Evolutionary conservation across 1,284 basidiomycete genomes (phyloP).

Genomic region (Peniophora sp.): DNA sequence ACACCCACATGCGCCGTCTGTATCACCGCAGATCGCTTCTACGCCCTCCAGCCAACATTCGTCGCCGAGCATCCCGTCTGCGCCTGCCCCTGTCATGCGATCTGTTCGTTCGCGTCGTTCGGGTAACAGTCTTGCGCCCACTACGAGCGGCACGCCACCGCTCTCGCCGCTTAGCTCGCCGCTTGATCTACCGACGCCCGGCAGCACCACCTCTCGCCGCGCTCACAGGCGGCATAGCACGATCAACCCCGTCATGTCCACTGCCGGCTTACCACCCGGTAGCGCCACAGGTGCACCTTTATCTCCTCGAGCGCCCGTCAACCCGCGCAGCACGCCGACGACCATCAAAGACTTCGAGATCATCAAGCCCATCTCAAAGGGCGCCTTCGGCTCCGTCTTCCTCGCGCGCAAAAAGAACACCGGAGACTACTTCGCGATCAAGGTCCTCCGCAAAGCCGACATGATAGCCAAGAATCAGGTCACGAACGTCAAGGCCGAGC

Average conservation of each 20-base stretch:
- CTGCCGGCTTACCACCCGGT: slow-evolving; percentile 33
- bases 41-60: too few relatives aligned
- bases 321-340: slow-evolving; percentile 75
- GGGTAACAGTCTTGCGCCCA: slow-evolving; percentile 57
- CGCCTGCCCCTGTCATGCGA: slow-evolving; percentile 3
- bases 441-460: slow-evolving; percentile 98
- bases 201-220: slow-evolving; percentile 31
- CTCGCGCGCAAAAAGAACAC: slow-evolving; percentile 97
- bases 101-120: slow-evolving; percentile 53
- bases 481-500: slow-evolving; percentile 98
- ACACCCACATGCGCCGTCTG: too few relatives aligned
- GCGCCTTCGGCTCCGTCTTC: slow-evolving; percentile 97
- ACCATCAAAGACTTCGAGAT: slow-evolving; percentile 99
- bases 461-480: slow-evolving; percentile 99
- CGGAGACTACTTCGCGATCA: slow-evolving; percentile 99
- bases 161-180: slow-evolving; percentile 62
- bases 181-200: slow-evolving; percentile 35
- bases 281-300: slow-evolving; percentile 44
- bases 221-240: slow-evolving; percentile 67
- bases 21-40: too few relatives aligned
- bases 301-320: slow-evolving; percentile 80
- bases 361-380: slow-evolving; percentile 99
- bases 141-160: slow-evolving; percentile 44
- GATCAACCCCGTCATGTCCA: slow-evolving; percentile 55
- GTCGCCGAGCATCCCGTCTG: slow-evolving; percentile 22